Percentiles rank a stretch among this genome's conserved stretches.
Evolutionary conservation across 2,329 filamentous ascomycete genomes (phyloP).

Genomic region (Ophiocordyceps unilateralis): DNA sequence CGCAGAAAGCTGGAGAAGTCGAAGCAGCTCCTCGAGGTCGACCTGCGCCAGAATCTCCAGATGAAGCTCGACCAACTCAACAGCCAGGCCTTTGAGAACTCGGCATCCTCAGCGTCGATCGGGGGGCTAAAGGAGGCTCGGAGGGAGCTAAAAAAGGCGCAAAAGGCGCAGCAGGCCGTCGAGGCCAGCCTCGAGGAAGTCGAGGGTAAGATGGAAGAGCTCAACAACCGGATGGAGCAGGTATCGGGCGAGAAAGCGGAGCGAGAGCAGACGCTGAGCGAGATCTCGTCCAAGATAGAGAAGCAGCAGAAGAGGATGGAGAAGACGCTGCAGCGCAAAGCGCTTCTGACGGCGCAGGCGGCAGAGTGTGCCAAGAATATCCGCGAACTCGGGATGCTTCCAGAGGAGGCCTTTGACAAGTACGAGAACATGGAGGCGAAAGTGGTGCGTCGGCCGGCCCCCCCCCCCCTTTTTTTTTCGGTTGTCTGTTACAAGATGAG

Average conservation of each 20-base stretch:
- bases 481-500: not conserved
- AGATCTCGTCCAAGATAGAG: slow-evolving; percentile 61
- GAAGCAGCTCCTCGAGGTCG: slow-evolving; percentile 72
- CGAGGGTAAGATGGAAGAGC: slow-evolving; percentile 49
- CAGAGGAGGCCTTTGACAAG: slow-evolving; percentile 84
- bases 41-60: slow-evolving; percentile 75
- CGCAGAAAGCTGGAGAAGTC: slow-evolving; percentile 63
- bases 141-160: slow-evolving; percentile 63
- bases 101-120: slow-evolving; percentile 38
- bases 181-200: slow-evolving; percentile 54
- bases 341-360: slow-evolving; percentile 58
- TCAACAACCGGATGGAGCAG: slow-evolving; percentile 32
- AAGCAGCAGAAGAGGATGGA: slow-evolving; percentile 81
- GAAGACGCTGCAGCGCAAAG: slow-evolving; percentile 79
- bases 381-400: slow-evolving; percentile 78
- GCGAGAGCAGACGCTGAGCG: slow-evolving; percentile 55
- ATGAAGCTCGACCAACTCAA: slow-evolving; percentile 77
- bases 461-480: slow-evolving; percentile 4
- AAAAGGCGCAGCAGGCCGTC: slow-evolving; percentile 48
- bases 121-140: slow-evolving; percentile 61
- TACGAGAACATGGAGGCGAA: slow-evolving; percentile 73
- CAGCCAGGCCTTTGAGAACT: slow-evolving; percentile 53
- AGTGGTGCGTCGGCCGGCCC: slow-evolving; percentile 32
- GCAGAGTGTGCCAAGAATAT: slow-evolving; percentile 77
- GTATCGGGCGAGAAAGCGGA: slow-evolving; percentile 39